These are phyloP conservation scores for Polyrhizophydium stewartii DNA, from an alignment of 371 early-diverging fungal species.

Conservation along the genomic window DNA sequence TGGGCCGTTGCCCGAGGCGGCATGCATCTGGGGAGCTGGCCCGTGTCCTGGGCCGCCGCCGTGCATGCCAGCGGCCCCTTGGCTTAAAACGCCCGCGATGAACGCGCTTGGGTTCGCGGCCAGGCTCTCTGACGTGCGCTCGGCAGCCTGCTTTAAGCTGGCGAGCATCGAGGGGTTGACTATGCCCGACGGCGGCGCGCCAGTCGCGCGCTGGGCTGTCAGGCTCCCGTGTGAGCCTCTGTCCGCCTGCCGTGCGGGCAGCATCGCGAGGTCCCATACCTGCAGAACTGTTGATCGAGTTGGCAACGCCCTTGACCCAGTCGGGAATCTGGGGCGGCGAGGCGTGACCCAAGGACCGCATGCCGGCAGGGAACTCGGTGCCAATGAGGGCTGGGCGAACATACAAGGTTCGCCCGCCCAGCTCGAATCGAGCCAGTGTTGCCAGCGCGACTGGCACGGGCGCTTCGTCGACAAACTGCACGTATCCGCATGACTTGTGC, in stretches of 20 bases:
- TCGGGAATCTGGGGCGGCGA: not conserved
- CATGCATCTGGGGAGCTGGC: no score
- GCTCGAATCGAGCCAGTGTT: not conserved
- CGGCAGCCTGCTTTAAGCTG: not conserved
- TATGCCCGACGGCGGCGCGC: not conserved
- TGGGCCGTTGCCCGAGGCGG: no score
- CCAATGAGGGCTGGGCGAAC: not conserved
- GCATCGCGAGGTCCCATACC: no score
- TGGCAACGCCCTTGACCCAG: no score
- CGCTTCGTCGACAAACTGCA: not conserved
- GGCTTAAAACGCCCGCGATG: no score
- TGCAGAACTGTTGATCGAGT: no score
- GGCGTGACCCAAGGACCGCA: not conserved
- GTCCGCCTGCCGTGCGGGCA: no score
- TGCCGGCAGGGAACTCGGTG: not conserved
- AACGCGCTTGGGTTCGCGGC: no score
- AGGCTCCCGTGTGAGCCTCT: no score
- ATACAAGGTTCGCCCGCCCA: not conserved
- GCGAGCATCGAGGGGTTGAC: not conserved
- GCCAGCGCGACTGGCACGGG: not conserved
- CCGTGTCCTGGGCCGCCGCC: no score
- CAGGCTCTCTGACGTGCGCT: no score
- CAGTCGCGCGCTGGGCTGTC: not conserved
- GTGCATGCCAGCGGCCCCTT: no score
- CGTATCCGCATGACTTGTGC: conserved; percentile 46